phyloP scores from a whole-genome alignment of 2,329 filamentous ascomycete genomes.

The Huntiella bhutanensis region DNA sequence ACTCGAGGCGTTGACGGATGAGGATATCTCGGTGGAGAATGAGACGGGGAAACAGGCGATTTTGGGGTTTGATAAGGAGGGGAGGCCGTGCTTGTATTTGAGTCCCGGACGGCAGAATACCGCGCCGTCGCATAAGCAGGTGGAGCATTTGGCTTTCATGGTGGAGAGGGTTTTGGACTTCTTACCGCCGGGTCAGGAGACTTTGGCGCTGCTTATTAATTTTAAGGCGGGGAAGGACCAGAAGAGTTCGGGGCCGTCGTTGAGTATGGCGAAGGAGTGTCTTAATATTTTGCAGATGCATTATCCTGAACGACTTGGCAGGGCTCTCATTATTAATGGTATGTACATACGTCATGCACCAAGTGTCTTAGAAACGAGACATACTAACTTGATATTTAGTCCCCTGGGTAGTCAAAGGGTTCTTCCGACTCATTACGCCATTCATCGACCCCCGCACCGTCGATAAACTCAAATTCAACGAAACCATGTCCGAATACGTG shows the following conservation, averaged over 20 bases:
- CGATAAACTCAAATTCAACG: constrained; percentile 95
- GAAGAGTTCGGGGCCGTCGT: constrained; percentile 51
- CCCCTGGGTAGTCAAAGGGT: constrained; percentile 77
- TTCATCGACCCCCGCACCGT: constrained; percentile 92
- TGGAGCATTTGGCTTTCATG: constrained; percentile 93
- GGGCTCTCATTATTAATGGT: constrained; percentile 80
- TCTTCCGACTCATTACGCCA: constrained; percentile 89
- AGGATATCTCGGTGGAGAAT: constrained; percentile 84
- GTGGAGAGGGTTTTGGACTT: constrained; percentile 75
- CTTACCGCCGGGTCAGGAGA: constrained; percentile 75
- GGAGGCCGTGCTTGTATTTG: constrained; percentile 78
- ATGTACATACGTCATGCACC: constrained; percentile 16
- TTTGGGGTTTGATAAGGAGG: constrained; percentile 69
- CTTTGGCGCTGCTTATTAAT: constrained; percentile 71
- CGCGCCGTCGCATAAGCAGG: constrained; percentile 63
- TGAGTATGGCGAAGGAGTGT: constrained; percentile 65
- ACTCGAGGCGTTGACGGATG: constrained; percentile 55
- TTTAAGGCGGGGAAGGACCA: constrained; percentile 65
- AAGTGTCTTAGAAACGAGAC: neutral
- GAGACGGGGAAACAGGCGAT: constrained; percentile 92
- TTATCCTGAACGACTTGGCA: constrained; percentile 81
- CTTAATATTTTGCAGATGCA: constrained; percentile 83
- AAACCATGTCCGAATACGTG: constrained; percentile 68
- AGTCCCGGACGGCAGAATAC: constrained; percentile 87
- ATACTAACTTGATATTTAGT: constrained; percentile 29